A percentile compares a stretch with the other conserved stretches of the same genome.
Conservation (phyloP, 1,139 yeast species). For the Candida sanyaensis region DNA sequence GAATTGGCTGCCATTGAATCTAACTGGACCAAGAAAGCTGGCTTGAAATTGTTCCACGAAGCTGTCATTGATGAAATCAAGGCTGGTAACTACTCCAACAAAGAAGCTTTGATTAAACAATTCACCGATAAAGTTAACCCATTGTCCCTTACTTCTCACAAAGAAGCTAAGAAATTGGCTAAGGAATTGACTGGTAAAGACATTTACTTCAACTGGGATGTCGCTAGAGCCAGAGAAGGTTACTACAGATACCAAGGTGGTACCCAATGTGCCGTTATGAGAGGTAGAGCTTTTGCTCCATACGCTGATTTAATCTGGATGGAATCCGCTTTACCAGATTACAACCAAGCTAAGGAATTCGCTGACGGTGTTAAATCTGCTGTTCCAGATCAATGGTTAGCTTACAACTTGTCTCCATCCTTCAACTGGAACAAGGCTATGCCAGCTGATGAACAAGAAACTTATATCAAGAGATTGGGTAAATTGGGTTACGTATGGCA, state of each 20-base stretch:
- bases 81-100: slow-evolving; percentile 59
- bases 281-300: slow-evolving; percentile 96
- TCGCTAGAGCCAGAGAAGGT: slow-evolving; percentile 95
- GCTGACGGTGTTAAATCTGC: slow-evolving; percentile 85
- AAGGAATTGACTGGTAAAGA: slow-evolving; percentile 79
- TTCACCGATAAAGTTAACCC: slow-evolving; percentile 76
- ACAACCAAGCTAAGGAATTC: slow-evolving; percentile 89
- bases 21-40: slow-evolving; percentile 84
- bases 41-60: slow-evolving; percentile 85
- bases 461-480: slow-evolving; percentile 85
- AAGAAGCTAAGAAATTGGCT: slow-evolving; percentile 81
- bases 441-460: slow-evolving; percentile 84
- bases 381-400: slow-evolving; percentile 91
- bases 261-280: slow-evolving; percentile 95
- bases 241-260: slow-evolving; percentile 97
- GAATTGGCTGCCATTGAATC: slow-evolving; percentile 73
- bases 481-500: slow-evolving; percentile 97
- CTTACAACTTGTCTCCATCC: slow-evolving; percentile 94
- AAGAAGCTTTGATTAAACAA: slow-evolving; percentile 62
- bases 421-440: slow-evolving; percentile 98
- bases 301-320: slow-evolving; percentile 97
- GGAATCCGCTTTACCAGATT: slow-evolving; percentile 97
- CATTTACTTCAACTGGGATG: slow-evolving; percentile 93
- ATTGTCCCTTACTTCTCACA: slow-evolving; percentile 70
- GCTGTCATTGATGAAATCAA: slow-evolving; percentile 87